These are phyloP conservation scores for Austroboletus novae-zelandiae DNA, from an alignment of 1,284 basidiomycete species.

Conservation along the genomic window DNA sequence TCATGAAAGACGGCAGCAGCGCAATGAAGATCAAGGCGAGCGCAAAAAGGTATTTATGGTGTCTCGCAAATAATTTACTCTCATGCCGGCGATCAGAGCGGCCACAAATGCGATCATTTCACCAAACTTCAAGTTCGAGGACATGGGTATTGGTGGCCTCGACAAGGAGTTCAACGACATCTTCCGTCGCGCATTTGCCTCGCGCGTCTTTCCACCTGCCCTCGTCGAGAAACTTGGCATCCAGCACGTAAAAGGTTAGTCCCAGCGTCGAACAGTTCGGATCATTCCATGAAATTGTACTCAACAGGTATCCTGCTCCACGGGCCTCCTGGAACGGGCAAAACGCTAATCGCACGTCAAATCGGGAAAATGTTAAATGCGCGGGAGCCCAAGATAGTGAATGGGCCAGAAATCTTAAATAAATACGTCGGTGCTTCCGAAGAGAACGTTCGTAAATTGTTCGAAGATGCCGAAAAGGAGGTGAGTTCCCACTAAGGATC, in stretches of 20 bases:
- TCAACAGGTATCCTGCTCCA: constrained; percentile 83
- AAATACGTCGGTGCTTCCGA: constrained; percentile 99
- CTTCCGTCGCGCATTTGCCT: constrained; percentile 98
- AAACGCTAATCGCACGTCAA: constrained; percentile 97
- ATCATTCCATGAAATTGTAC: background rate
- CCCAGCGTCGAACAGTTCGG: background rate
- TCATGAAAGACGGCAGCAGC: constrained; percentile 82
- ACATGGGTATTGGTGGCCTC: constrained; percentile 99
- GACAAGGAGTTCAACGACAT: constrained; percentile 96
- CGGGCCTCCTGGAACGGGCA: constrained; percentile 97
- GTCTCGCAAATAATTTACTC: background rate
- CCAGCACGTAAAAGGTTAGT: constrained; percentile 92
- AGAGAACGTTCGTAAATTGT: constrained; percentile 98
- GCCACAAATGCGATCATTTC: constrained; percentile 95
- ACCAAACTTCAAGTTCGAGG: constrained; percentile 99
- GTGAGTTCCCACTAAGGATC: constrained; percentile 36
- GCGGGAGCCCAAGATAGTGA: constrained; percentile 97
- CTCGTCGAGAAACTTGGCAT: constrained; percentile 98
- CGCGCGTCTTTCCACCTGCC: constrained; percentile 95
- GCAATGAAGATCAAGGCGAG: constrained; percentile 91
- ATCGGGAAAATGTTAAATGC: constrained; percentile 99
- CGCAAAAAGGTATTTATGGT: constrained; percentile 67
- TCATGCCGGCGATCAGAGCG: constrained; percentile 48
- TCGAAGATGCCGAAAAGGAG: constrained; percentile 97
- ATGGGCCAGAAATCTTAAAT: constrained; percentile 96